Base-by-base conservation (phyloP, 129 eudicot species). In the Chrysanthemum lavandulifolium region DNA sequence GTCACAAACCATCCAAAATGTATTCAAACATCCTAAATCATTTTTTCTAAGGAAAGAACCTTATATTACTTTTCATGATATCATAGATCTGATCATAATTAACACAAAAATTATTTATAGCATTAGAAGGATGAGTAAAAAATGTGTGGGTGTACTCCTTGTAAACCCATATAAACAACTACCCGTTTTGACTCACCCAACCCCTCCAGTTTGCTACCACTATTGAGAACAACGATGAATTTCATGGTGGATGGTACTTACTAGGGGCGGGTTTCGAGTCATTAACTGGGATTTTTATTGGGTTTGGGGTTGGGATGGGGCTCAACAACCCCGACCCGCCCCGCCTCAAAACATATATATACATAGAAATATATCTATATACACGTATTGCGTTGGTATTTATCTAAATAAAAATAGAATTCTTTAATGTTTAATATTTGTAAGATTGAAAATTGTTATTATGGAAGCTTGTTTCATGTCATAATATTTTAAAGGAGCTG, bases 241-340 rank as follows among this genome's bases (percentile, higher is more conserved):
- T 71, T 59, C 51, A 9, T 60, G 47, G 58, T 72, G 67, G 19
- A 58, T 18, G 10, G 13, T 40, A 71, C 66, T 71, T 71, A 71
- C 66, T 71, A 40, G 55, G 65, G 25, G 58, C 54, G 10, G 43
- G 58, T 58, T 13, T 58, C 13, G 21, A n/a, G n/a, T n/a, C n/a
- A n/a, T n/a, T n/a, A n/a, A n/a, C n/a, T n/a, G n/a, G n/a, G n/a
- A n/a, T n/a, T n/a, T n/a, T n/a, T n/a, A n/a, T n/a, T n/a, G n/a
- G n/a, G n/a, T n/a, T n/a, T n/a, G n/a, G n/a, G n/a, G n/a, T n/a
- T n/a, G n/a, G n/a, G n/a, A n/a, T n/a, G n/a, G n/a, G n/a, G n/a
- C n/a, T n/a, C n/a, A n/a, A n/a, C n/a, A n/a, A n/a, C n/a, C n/a
- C n/a, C n/a, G n/a, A n/a, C n/a, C n/a, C n/a, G n/a, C n/a, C n/a